Conservation (phyloP, 2,329 filamentous ascomycete genomes). For the Hypoxylon sp. region DNA sequence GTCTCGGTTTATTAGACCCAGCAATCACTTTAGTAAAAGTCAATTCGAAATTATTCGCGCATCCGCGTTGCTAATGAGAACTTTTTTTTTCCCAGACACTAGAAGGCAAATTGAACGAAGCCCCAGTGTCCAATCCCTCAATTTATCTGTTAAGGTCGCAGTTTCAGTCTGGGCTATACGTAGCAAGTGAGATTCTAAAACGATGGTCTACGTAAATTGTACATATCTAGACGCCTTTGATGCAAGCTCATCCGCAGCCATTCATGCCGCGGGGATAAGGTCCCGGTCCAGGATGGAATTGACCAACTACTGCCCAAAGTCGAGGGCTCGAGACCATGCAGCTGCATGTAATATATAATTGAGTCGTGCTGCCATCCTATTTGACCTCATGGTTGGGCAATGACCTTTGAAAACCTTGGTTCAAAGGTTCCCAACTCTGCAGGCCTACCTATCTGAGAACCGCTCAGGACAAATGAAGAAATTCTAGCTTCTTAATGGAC, state of each 20-base stretch:
- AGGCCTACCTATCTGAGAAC: conserved; percentile 8
- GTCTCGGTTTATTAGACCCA: conserved; percentile 29
- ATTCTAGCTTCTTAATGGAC: conserved; percentile 9
- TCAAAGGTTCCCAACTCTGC: conserved; percentile 5
- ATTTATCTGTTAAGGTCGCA: conserved; percentile 5
- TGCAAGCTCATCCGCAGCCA: conserved; percentile 25
- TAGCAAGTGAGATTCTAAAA: conserved; percentile 14
- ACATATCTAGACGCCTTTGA: conserved; percentile 13
- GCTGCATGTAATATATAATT: conserved; percentile 30
- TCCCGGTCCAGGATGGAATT: conserved; percentile 23
- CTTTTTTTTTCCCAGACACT: not conserved
- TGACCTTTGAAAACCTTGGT: not conserved
- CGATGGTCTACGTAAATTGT: conserved; percentile 1
- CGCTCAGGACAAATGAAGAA: conserved; percentile 18
- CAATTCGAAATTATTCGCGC: conserved; percentile 11
- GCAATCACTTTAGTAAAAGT: conserved; percentile 18
- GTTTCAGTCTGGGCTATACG: not conserved
- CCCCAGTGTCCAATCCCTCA: not conserved
- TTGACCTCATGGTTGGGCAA: conserved; percentile 9
- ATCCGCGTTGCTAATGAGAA: conserved; percentile 4
- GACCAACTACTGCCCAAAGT: conserved; percentile 29
- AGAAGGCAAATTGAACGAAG: not conserved
- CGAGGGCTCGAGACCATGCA: conserved; percentile 16
- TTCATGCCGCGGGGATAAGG: conserved; percentile 23
- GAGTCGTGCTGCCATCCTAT: conserved; percentile 31